Percentiles rank a stretch among this genome's conserved stretches.
phyloP scores from a whole-genome alignment of 345 rosid species.

The Eucalyptus regnans region DNA sequence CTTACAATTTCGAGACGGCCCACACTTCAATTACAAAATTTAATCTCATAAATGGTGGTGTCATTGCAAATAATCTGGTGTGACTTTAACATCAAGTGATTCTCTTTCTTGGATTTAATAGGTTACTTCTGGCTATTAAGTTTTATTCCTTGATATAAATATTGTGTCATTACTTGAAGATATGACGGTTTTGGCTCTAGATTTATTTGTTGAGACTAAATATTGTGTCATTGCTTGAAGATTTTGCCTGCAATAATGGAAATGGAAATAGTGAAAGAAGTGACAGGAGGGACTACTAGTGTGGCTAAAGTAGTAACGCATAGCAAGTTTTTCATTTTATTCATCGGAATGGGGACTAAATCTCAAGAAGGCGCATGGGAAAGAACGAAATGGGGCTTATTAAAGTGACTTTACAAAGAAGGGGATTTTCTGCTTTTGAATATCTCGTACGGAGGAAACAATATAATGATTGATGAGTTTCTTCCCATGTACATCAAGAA shows the following conservation, averaged over 20 bases:
- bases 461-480: too few species aligned
- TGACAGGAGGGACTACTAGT: too few species aligned
- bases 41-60: background rate
- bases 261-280: background rate
- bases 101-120: background rate
- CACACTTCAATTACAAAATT: background rate
- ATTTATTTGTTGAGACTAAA: background rate
- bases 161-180: background rate
- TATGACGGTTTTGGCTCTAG: background rate
- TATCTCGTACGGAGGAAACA: too few species aligned
- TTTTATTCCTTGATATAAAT: background rate
- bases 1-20: background rate
- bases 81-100: background rate
- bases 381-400: background rate
- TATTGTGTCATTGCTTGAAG: background rate
- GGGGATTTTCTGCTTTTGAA: too few species aligned
- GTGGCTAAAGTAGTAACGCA: too few species aligned
- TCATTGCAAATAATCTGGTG: background rate
- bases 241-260: accelerated
- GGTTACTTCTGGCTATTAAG: background rate
- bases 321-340: too few species aligned
- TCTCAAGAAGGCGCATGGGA: too few species aligned
- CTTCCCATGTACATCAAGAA: too few species aligned
- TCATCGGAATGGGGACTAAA: too few species aligned
- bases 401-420: background rate